Evolutionary conservation across 148 eudicot species (phyloP), one percentile per base, ranked within the genome.

Genomic region (Heliosperma pusillum): DNA sequence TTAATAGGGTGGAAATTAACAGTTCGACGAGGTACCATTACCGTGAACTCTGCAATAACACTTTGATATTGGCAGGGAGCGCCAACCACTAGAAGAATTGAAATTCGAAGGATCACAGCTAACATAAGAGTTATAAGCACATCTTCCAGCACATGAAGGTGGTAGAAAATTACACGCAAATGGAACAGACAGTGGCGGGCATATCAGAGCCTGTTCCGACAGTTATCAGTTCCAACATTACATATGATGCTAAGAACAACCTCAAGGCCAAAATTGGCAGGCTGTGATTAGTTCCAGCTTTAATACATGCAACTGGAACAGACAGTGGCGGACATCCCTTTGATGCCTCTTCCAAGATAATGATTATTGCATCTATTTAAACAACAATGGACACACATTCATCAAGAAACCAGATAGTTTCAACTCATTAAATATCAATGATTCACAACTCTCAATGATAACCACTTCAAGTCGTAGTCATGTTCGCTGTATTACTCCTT

Each of bases 61-160:
- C 78, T 86, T 45, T 92, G 91, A 76, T 85, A 88, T 29, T 81
- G 94, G 80, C 98, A 95, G 27, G 88, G 92, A 11, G 77, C 79
- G 70, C 81, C 82, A n/a, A 40, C 83, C 73, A 8, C 79, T 79
- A 0, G 87, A 66, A 30, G 83, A 70, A 70, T 81, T 83, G 21
- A 90, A 58, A 69, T 89, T 85, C 0, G 98, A 84, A 7, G 97
- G 97, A 52, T 95, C 98, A 82, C 98, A 95, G 25, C 80, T 79
- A 45, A 90, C 96, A 58, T 92, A 96, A 2, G 97, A 90, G 55
- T 95, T 95, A 77, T 97, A 95, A 10, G 96, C 89, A 77, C 98
- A 95, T 74, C 96, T 89, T 78, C 93, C 97, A 55, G 85, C 76
- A 76, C 97, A 95, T 16, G 77, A 82, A 2, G 97, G 89, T 4